Evolutionary conservation across 2,329 filamentous ascomycete species (phyloP).

Genomic region (Passalora sequoiae): DNA sequence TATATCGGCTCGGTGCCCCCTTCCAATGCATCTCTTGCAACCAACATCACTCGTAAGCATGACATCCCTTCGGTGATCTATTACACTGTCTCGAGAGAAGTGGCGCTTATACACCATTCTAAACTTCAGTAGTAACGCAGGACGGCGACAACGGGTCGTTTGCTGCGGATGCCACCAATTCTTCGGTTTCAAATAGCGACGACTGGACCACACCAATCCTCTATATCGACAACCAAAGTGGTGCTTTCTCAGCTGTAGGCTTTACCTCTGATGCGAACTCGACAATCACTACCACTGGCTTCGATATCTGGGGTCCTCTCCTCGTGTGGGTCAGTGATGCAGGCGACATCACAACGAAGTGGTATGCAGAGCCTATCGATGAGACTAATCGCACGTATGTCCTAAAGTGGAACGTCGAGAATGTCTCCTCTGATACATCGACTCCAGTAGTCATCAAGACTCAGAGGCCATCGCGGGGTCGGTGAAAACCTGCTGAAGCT

Average conservation of each 20-base stretch:
- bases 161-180: slow-evolving; percentile 10
- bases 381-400: slow-evolving; percentile 10
- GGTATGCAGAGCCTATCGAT: slow-evolving; percentile 17
- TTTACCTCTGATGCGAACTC: slow-evolving; percentile 15
- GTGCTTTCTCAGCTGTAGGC: slow-evolving; percentile 12
- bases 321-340: slow-evolving; percentile 17
- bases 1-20: slow-evolving; percentile 15
- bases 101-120: slow-evolving; percentile 12
- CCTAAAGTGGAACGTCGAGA: slow-evolving; percentile 22
- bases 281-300: slow-evolving; percentile 17
- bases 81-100: slow-evolving; percentile 5
- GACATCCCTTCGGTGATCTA: not conserved
- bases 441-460: slow-evolving; percentile 19
- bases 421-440: slow-evolving; percentile 9
- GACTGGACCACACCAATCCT: slow-evolving; percentile 20
- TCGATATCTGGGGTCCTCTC: slow-evolving; percentile 16
- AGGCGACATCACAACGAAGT: slow-evolving; percentile 14
- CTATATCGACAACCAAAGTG: slow-evolving; percentile 14
- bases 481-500: no score
- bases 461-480: slow-evolving; percentile 1
- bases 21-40: slow-evolving; percentile 9
- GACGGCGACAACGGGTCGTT: slow-evolving; percentile 9
- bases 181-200: slow-evolving; percentile 4
- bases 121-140: slow-evolving; percentile 16
- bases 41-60: slow-evolving; percentile 21